Evolutionary conservation across 768 basidiomycete genomes (phyloP), one percentile per base, ranked within the genome.

Genomic region (Pholiota molesta): DNA sequence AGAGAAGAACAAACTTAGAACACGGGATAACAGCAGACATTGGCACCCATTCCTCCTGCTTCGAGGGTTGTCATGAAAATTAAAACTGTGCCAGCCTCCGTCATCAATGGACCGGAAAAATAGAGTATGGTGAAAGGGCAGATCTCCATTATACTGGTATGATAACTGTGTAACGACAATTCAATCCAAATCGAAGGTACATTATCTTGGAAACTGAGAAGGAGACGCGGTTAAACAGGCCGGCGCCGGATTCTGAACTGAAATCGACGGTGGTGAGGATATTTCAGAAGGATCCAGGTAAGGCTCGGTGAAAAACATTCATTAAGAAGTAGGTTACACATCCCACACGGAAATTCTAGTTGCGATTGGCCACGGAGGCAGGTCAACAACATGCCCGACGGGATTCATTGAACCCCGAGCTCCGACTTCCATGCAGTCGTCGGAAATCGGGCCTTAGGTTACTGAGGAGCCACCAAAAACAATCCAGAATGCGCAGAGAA

Each of bases 131-230:
- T 2, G 19, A 49, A 19, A 26, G 23, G 8, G 47, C 17, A 10
- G 47, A 13, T 26, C 47, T 19, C 23, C 31, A 1, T 49, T 49
- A 28, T 35, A 21, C 45, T 26, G 10, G 21, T 52, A 23, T 21
- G 26, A 16, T 23, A 8, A 39, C 57, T 14, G 44, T 19, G 57
- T 21, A 35, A 31, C 47, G 57, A 58, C 57, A 58, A 33, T 52
- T 58, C 45, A 51, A 58, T 31, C 35, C 14, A 39, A 33, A 1
- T 28, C 14, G 57, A 35, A 58, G 57, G 42, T 51, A n/a, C n/a
- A n/a, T n/a, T n/a, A 49, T 51, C 45, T n/a, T 49, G n/a, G 33
- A 44, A 11, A 42, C 55, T 40, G 54, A 19, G 54, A 55, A 39
- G 23, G 23, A 49, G 14, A 56, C 29, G 55, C 21, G 21, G 28